phyloP scores from a whole-genome alignment of 768 basidiomycete genomes.

The Mrakia blollopis region DNA sequence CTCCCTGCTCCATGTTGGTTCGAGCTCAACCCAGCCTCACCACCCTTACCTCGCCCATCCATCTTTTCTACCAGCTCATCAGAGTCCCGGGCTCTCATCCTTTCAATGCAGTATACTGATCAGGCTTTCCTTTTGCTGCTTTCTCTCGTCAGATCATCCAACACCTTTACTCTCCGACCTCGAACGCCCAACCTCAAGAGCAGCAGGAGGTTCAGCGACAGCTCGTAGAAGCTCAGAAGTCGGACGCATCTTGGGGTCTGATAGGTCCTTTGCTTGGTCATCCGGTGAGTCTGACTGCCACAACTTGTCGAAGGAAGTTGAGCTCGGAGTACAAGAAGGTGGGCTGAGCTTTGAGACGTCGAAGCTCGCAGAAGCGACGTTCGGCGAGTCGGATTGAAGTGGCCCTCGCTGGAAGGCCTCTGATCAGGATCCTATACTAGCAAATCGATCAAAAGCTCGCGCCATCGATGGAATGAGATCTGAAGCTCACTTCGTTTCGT shows the following conservation, averaged over 20 bases:
- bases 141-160: conserved; percentile 28
- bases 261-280: conserved; percentile 69
- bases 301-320: no score
- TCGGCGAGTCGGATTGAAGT: no score
- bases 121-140: background rate
- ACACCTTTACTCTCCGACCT: conserved; percentile 28
- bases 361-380: no score
- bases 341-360: no score
- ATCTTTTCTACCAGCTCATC: no score
- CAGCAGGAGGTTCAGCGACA: conserved; percentile 36
- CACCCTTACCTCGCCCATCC: no score
- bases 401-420: no score
- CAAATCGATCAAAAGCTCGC: background rate
- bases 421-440: no score
- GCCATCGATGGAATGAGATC: background rate
- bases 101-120: background rate
- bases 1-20: no score
- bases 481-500: background rate
- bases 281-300: conserved; percentile 36
- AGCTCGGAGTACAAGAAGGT: no score
- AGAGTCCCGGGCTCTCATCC: no score
- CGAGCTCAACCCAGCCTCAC: no score
- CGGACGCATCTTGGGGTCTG: conserved; percentile 70
- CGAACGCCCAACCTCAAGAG: conserved; percentile 7
- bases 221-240: conserved; percentile 36